Percentiles rank a stretch among this genome's conserved stretches.
Conservation (phyloP, 345 rosid species). For the Theobroma cacao region DNA sequence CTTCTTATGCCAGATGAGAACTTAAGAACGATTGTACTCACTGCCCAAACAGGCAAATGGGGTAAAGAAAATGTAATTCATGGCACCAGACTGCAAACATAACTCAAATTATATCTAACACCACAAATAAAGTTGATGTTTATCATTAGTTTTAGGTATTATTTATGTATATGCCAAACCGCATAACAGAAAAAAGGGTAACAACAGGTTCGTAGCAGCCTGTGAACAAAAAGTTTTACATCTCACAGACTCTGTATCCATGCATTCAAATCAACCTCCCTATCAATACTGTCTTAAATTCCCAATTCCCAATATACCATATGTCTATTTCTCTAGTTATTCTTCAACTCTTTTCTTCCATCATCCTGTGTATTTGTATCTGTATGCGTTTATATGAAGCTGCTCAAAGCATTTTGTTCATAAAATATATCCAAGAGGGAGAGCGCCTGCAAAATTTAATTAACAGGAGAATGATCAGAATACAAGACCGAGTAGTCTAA, state of each 20-base stretch:
- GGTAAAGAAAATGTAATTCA: background rate
- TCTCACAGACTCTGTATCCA: background rate
- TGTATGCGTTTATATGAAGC: slow-evolving; percentile 6
- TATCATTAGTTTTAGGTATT: background rate
- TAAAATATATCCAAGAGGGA: slow-evolving; percentile 88
- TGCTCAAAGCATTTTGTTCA: slow-evolving; percentile 46
- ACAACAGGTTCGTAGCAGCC: slow-evolving; percentile 5
- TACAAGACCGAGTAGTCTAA: background rate
- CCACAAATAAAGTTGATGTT: background rate
- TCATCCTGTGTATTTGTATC: slow-evolving; percentile 3
- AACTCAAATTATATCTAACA: background rate
- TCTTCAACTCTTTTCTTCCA: background rate
- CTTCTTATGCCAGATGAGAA: background rate
- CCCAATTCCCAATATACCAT: background rate
- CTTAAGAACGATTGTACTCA: background rate
- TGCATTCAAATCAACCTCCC: background rate
- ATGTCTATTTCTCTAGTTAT: background rate
- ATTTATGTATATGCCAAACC: slow-evolving; percentile 16
- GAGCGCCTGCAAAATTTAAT: slow-evolving; percentile 51
- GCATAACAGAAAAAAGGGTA: slow-evolving; percentile 1
- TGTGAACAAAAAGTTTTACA: slow-evolving; percentile 22
- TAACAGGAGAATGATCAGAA: background rate
- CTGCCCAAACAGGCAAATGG: background rate
- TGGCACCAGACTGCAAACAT: background rate
- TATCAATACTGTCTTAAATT: background rate